Evolutionary conservation across 192 early-diverging fungal genomes (phyloP).

Genomic region (Coemansia sp.): DNA sequence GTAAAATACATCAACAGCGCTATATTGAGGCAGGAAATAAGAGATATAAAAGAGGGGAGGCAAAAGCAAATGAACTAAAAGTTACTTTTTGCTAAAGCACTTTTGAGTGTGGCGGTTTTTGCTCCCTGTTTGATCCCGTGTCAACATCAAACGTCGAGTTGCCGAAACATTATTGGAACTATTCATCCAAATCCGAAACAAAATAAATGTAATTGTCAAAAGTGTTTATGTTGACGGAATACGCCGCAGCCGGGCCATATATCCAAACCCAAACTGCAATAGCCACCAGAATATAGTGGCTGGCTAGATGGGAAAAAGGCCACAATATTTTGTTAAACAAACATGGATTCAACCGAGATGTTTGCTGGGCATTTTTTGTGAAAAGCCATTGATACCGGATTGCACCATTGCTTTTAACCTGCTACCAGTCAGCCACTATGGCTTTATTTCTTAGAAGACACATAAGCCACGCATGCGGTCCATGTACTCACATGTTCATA

Average conservation of each 20-base stretch:
- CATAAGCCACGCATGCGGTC: neutral
- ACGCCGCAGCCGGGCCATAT: neutral
- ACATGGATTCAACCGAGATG: neutral
- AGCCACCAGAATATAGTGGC: neutral
- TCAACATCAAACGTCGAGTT: too few species aligned
- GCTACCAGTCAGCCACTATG: neutral
- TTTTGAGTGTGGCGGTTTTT: too few species aligned
- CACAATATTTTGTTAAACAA: neutral
- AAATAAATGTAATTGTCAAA: neutral
- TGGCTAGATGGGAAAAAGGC: neutral
- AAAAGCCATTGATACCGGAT: neutral
- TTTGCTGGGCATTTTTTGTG: neutral
- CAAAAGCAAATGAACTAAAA: too few species aligned
- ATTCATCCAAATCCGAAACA: neutral
- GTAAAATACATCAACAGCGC: neutral
- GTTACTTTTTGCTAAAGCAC: too few species aligned
- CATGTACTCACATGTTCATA: neutral
- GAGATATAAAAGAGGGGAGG: too few species aligned
- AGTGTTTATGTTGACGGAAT: neutral
- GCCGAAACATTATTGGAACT: too few species aligned
- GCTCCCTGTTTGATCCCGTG: too few species aligned
- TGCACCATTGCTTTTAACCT: neutral
- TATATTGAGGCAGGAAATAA: neutral
- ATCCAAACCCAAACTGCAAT: neutral
- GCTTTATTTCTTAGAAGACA: neutral